A percentile compares a stretch with the other conserved stretches of the same genome.
Conservation (phyloP, 164 flowering plant species). For the Tetracentron sinense region DNA sequence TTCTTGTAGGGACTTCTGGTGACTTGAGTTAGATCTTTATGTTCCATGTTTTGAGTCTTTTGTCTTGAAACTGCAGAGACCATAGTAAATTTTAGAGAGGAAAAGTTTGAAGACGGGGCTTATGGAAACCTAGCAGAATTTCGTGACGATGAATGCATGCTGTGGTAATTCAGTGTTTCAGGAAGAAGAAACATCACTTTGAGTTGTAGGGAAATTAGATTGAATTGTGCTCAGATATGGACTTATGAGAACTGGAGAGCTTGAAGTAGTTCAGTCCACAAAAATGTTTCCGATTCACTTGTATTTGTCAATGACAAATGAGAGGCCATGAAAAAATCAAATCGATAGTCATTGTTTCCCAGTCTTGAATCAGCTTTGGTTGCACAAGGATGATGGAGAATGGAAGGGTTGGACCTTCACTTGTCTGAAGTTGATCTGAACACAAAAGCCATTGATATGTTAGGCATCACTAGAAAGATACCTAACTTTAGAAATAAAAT, state of each 20-base stretch:
- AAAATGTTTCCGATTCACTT: background rate
- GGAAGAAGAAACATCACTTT: too few species aligned
- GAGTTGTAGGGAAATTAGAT: background rate
- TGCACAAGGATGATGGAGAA: too few species aligned
- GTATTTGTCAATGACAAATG: background rate
- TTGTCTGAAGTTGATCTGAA: too few species aligned
- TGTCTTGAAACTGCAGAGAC: background rate
- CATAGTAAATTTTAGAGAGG: background rate
- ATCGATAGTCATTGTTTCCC: background rate
- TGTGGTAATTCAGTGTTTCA: too few species aligned
- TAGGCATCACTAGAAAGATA: too few species aligned
- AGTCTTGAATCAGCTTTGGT: too few species aligned
- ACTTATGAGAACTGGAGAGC: background rate
- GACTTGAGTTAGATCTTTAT: background rate
- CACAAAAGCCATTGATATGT: too few species aligned
- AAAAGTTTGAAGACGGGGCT: too few species aligned
- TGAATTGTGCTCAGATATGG: background rate
- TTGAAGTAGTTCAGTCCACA: background rate
- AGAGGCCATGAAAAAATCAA: background rate
- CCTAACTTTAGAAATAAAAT: too few species aligned
- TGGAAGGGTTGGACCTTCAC: too few species aligned
- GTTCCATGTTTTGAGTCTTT: background rate
- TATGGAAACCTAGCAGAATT: too few species aligned
- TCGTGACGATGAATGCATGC: too few species aligned
- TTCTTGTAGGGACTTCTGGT: slow-evolving; percentile 52